A percentile compares a stretch with the other conserved stretches of the same genome.
Evolutionary conservation across 2,329 filamentous ascomycete genomes (phyloP).

Genomic region (Pyrenochaeta sp.): DNA sequence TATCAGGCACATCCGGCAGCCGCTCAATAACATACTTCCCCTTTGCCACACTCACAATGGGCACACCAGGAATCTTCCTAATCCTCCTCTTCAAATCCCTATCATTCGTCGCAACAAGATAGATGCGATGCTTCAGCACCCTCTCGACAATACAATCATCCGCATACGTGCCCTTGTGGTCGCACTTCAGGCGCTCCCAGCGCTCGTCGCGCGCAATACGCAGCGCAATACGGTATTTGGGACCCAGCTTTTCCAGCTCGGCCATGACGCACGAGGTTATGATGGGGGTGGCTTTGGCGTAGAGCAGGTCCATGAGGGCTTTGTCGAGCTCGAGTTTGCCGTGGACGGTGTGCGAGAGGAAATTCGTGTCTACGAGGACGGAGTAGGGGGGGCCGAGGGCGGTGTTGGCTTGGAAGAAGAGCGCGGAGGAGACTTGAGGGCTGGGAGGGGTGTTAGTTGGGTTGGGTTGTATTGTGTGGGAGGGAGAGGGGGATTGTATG

Average conservation of each 20-base stretch:
- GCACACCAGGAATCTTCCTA: slow-evolving; percentile 80
- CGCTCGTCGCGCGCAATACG: slow-evolving; percentile 88
- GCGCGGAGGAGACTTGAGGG: slow-evolving; percentile 75
- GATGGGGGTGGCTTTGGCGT: slow-evolving; percentile 87
- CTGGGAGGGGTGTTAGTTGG: slow-evolving; percentile 44
- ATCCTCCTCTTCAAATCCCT: slow-evolving; percentile 74
- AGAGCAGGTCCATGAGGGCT: slow-evolving; percentile 91
- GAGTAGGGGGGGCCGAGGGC: slow-evolving; percentile 84
- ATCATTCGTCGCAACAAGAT: slow-evolving; percentile 60
- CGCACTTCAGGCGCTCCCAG: slow-evolving; percentile 85
- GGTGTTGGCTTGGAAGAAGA: slow-evolving; percentile 68
- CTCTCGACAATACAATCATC: slow-evolving; percentile 67
- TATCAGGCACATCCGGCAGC: slow-evolving; percentile 81
- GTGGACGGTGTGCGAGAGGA: slow-evolving; percentile 76
- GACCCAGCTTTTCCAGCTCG: slow-evolving; percentile 86
- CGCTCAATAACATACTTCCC: slow-evolving; percentile 96
- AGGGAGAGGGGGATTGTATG: slow-evolving; percentile 17
- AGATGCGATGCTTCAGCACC: slow-evolving; percentile 56
- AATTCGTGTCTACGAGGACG: slow-evolving; percentile 62
- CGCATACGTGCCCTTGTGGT: slow-evolving; percentile 87
- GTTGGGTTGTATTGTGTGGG: slow-evolving; percentile 9
- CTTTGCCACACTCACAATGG: slow-evolving; percentile 80
- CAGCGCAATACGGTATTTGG: slow-evolving; percentile 84
- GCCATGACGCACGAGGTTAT: slow-evolving; percentile 81
- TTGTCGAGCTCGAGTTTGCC: slow-evolving; percentile 88